Conservation (phyloP, 192 early-diverging fungal species). For the Paraglomus brasilianum region DNA sequence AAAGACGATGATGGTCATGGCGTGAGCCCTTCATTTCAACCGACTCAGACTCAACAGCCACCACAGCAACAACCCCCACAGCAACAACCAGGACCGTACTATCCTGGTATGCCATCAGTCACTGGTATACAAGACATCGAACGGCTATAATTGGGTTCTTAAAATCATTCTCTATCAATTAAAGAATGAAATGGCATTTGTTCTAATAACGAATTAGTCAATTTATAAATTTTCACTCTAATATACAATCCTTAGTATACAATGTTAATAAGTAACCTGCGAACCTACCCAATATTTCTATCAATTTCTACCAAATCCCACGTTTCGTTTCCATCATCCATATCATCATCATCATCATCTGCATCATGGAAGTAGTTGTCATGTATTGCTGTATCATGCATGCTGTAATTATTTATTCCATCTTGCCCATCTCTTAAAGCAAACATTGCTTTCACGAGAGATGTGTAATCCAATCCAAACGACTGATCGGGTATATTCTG, state of each 20-base stretch:
- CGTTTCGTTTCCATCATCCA: background rate
- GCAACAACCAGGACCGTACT: too few species aligned
- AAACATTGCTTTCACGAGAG: constrained; percentile 19
- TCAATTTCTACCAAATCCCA: too few species aligned
- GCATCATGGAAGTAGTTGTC: constrained; percentile 21
- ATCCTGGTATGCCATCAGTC: too few species aligned
- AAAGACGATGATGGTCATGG: constrained; percentile 46
- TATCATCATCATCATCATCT: constrained; percentile 24
- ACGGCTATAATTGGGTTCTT: too few species aligned
- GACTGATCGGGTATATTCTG: constrained; percentile 19
- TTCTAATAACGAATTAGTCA: too few species aligned
- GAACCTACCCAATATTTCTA: too few species aligned
- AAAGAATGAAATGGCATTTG: too few species aligned
- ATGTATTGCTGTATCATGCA: background rate
- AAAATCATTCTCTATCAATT: too few species aligned
- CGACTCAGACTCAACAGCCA: constrained; percentile 34
- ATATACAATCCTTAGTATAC: too few species aligned
- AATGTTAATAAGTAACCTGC: too few species aligned
- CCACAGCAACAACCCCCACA: constrained; percentile 32
- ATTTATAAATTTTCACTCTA: too few species aligned
- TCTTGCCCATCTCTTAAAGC: background rate
- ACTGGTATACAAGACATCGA: too few species aligned
- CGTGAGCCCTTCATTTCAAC: constrained; percentile 32
- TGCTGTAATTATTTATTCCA: background rate
- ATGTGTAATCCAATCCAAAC: constrained; percentile 22